A percentile compares a stretch with the other conserved stretches of the same genome.
Conservation (phyloP, 1,284 basidiomycete genomes). For the Fomitopsis pinicola region DNA sequence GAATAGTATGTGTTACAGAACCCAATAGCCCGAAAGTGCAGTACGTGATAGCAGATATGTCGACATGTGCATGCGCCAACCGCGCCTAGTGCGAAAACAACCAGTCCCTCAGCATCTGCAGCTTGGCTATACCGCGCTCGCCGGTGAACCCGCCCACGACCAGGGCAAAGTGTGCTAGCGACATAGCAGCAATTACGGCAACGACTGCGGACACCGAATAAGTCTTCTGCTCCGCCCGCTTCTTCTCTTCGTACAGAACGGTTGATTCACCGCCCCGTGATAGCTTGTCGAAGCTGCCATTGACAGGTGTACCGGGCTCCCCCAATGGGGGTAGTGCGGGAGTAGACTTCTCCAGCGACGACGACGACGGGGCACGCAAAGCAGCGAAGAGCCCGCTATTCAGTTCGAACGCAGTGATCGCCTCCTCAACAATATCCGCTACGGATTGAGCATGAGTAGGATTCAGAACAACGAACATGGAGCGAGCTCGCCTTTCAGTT, state of each 20-base stretch:
- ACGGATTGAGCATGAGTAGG: not conserved
- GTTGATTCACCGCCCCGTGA: conserved; percentile 10
- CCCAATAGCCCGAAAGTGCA: too few relatives aligned
- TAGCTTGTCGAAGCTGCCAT: conserved; percentile 18
- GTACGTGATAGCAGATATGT: not conserved
- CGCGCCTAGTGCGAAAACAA: conserved; percentile 11
- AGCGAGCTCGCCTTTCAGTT: conserved; percentile 48
- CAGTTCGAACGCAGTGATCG: conserved; percentile 63
- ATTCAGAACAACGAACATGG: not conserved
- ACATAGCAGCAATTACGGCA: conserved; percentile 44
- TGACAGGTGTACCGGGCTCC: conserved; percentile 22
- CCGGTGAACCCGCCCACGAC: conserved; percentile 49
- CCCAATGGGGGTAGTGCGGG: conserved; percentile 17
- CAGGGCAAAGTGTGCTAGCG: conserved; percentile 46
- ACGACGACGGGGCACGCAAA: conserved; percentile 28
- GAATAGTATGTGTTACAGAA: too few relatives aligned
- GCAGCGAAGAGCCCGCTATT: conserved; percentile 63
- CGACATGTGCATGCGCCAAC: not conserved
- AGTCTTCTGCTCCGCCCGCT: conserved; percentile 13
- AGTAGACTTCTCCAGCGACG: not conserved
- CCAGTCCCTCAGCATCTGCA: conserved; percentile 40
- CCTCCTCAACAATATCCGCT: conserved; percentile 55
- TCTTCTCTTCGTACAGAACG: conserved; percentile 14
- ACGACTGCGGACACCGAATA: conserved; percentile 37
- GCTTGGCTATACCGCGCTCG: conserved; percentile 41